Percentiles rank a stretch among this genome's conserved stretches.
Evolutionary conservation across 1,284 basidiomycete genomes (phyloP).

Genomic region (Boletellus dicymbophilus): DNA sequence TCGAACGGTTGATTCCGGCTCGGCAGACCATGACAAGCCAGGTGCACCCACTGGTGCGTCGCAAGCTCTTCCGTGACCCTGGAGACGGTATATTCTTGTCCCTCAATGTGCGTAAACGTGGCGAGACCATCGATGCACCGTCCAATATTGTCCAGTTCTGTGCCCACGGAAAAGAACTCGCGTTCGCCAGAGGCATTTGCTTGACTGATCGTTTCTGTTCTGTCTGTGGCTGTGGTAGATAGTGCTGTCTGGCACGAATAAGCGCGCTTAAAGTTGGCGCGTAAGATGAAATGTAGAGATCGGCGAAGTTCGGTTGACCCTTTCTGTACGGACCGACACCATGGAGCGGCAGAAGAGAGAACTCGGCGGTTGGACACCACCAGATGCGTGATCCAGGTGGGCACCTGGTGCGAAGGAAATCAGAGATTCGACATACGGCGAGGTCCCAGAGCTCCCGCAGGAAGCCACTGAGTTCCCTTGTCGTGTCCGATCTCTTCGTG

Average conservation of each 20-base stretch:
- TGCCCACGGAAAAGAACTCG: no score
- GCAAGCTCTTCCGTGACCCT: no score
- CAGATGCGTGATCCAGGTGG: conserved; percentile 37
- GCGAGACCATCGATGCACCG: no score
- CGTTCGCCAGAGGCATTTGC: no score
- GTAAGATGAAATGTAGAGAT: conserved; percentile 40
- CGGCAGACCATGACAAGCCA: no score
- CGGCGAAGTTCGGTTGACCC: conserved; percentile 18
- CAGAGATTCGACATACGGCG: conserved; percentile 34
- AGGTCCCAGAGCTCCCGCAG: conserved; percentile 35
- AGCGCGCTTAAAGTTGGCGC: conserved; percentile 37
- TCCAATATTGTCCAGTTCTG: no score
- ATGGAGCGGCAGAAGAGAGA: conserved; percentile 41
- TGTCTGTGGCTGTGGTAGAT: no score
- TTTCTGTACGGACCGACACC: conserved; percentile 18
- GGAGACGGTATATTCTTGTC: no score
- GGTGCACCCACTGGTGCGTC: no score
- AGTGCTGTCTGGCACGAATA: conserved; percentile 22
- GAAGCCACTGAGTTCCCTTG: conserved; percentile 11
- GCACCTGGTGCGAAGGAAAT: conserved; percentile 14
- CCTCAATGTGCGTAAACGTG: no score
- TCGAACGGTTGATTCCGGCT: no score
- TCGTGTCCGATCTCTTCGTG: background rate
- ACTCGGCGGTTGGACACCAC: conserved; percentile 43
- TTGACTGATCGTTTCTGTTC: no score